These are phyloP conservation scores for Cyberlindnera euphorbiiphila DNA, from an alignment of 805 yeast species.

Conservation along the genomic window DNA sequence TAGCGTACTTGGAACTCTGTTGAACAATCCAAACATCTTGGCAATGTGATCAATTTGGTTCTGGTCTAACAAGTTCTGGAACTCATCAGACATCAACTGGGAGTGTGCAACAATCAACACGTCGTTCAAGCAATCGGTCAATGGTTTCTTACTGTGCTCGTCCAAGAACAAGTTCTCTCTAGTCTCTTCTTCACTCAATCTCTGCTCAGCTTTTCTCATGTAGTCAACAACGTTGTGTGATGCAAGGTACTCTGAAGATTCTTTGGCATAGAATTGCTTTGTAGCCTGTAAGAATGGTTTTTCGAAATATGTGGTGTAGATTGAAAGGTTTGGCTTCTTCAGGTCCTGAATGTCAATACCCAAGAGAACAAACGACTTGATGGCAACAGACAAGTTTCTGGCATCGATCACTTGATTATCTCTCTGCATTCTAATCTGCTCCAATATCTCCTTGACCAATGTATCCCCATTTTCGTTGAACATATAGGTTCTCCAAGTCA, in stretches of 20 bases:
- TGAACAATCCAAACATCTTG: constrained; percentile 71
- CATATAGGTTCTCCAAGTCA: constrained; percentile 84
- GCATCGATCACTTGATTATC: constrained; percentile 71
- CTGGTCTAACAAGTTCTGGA: constrained; percentile 68
- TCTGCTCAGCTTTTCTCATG: constrained; percentile 76
- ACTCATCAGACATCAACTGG: constrained; percentile 69
- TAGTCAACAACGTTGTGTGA: constrained; percentile 86
- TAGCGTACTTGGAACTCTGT: constrained; percentile 74
- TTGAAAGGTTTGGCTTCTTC: constrained; percentile 77
- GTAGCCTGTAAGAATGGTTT: constrained; percentile 69
- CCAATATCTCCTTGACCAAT: constrained; percentile 68
- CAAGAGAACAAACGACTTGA: constrained; percentile 80
- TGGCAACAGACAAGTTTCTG: constrained; percentile 62
- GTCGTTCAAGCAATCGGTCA: constrained; percentile 70
- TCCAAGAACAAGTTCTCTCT: constrained; percentile 78
- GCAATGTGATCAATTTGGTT: constrained; percentile 68
- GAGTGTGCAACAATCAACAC: constrained; percentile 80
- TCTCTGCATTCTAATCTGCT: constrained; percentile 73
- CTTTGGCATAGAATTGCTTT: constrained; percentile 60
- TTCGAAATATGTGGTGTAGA: constrained; percentile 80
- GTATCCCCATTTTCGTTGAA: constrained; percentile 60
- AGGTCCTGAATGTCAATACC: constrained; percentile 91
- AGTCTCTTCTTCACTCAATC: constrained; percentile 79
- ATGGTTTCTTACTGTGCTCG: constrained; percentile 74
- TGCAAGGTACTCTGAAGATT: constrained; percentile 61